Evolutionary conservation across 2,329 filamentous ascomycete species (phyloP).

Genomic region (Fusarium decemcellulare): DNA sequence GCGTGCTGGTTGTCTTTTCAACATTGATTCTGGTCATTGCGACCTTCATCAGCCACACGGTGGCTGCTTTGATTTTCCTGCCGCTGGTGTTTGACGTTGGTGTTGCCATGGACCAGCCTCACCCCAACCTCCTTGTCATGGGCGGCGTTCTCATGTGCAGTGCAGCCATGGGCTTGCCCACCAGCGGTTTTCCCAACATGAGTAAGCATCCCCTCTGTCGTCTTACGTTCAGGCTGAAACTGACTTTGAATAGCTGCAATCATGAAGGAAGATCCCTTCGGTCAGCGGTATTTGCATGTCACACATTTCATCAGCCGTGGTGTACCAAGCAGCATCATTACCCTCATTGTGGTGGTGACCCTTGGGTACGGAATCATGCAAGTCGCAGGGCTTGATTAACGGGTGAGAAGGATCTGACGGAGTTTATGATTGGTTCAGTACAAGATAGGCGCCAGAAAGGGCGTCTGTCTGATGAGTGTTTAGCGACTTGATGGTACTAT

Average conservation of each 20-base stretch:
- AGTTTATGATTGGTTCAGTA: constrained; percentile 3
- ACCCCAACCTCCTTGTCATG: constrained; percentile 97
- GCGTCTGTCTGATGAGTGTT: too few relatives aligned
- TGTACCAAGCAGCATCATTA: constrained; percentile 86
- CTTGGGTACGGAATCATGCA: constrained; percentile 94
- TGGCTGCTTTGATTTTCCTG: constrained; percentile 94
- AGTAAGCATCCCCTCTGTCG: constrained; percentile 74
- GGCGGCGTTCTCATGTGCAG: constrained; percentile 95
- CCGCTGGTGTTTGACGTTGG: constrained; percentile 92
- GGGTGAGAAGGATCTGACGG: neutral
- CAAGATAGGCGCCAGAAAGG: neutral
- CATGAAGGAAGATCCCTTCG: constrained; percentile 98
- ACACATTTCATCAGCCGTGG: constrained; percentile 96
- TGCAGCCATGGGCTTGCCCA: constrained; percentile 95
- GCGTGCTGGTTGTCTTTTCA: constrained; percentile 88
- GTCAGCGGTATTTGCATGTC: constrained; percentile 91
- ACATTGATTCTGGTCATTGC: constrained; percentile 90
- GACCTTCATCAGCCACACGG: constrained; percentile 98
- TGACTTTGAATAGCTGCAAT: constrained; percentile 79
- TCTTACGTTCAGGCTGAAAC: constrained; percentile 10
- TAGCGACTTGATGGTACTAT: constrained; percentile 7
- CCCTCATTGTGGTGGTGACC: constrained; percentile 86
- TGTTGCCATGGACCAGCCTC: constrained; percentile 85
- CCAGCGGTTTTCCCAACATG: constrained; percentile 98
- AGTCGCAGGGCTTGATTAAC: constrained; percentile 72